These are phyloP conservation scores for Fraxinus sp. DNA, from an alignment of 305 asterid genomes.

Conservation along the genomic window DNA sequence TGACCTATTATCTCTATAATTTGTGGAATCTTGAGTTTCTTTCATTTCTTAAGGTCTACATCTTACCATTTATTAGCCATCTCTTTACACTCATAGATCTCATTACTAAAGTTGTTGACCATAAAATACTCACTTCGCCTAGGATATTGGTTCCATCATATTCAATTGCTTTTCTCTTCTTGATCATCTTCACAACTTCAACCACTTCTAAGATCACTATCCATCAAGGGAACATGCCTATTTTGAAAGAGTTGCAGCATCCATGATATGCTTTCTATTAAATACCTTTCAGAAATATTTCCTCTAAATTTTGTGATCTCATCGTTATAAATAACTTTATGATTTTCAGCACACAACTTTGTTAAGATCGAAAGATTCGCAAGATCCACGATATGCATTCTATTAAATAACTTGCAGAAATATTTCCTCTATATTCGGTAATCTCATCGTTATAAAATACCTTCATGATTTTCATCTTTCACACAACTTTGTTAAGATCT, in stretches of 20 bases:
- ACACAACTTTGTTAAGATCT: neutral
- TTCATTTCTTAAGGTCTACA: neutral
- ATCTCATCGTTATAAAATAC: neutral
- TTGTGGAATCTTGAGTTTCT: neutral
- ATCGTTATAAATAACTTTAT: neutral
- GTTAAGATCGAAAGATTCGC: neutral
- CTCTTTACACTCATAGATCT: neutral
- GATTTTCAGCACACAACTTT: neutral
- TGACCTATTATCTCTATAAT: neutral
- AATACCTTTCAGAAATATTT: neutral
- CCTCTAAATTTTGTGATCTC: neutral
- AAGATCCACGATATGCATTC: neutral
- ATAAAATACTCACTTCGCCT: neutral
- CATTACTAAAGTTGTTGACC: neutral
- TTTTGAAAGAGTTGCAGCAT: neutral
- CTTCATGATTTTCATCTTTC: neutral
- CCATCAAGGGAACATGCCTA: neutral
- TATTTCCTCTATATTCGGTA: neutral
- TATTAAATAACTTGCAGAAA: neutral
- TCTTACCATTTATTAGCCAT: neutral
- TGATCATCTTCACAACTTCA: neutral
- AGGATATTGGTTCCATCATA: neutral
- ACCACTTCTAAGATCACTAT: neutral
- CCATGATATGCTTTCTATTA: neutral
- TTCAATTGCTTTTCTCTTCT: neutral